Conservation (phyloP, 2,329 filamentous ascomycete species). For the Chaetomium strumarium region DNA sequence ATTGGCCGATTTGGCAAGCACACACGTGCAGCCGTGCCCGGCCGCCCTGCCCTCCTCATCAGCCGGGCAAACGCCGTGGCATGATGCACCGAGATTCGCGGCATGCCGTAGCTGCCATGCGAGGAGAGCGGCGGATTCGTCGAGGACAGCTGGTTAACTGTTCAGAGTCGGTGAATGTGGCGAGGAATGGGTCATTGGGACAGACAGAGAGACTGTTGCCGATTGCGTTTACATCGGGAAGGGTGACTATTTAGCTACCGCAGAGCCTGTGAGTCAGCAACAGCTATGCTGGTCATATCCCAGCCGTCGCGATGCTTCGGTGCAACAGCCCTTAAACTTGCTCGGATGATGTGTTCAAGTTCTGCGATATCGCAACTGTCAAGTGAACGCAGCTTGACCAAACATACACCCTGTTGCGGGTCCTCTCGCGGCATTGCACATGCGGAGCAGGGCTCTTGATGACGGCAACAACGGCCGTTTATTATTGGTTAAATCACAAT, state of each 20-base stretch:
- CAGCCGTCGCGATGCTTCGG: too few species aligned
- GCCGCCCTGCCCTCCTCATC: conserved; percentile 15
- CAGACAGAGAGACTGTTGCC: neutral
- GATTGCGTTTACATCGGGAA: neutral
- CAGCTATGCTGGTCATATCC: too few species aligned
- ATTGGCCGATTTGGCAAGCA: conserved; percentile 3
- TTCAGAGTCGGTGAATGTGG: neutral
- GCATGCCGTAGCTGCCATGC: conserved; percentile 27
- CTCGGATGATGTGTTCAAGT: too few species aligned
- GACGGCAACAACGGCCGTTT: too few species aligned
- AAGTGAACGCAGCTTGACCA: too few species aligned
- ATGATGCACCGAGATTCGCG: conserved; percentile 23
- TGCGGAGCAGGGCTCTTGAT: too few species aligned
- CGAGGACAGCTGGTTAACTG: neutral
- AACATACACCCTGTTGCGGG: too few species aligned
- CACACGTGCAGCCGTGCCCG: conserved; percentile 14
- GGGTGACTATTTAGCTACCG: neutral
- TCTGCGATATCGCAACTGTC: too few species aligned
- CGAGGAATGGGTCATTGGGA: neutral
- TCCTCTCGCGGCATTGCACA: too few species aligned
- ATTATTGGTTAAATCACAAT: too few species aligned
- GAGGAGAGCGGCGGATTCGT: conserved; percentile 7
- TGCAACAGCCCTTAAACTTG: too few species aligned
- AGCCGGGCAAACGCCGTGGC: conserved; percentile 23
- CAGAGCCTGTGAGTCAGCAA: too few species aligned